Percentiles rank a stretch among this genome's conserved stretches.
Evolutionary conservation across 768 basidiomycete genomes (phyloP).

Genomic region (Gymnopilus junonius): DNA sequence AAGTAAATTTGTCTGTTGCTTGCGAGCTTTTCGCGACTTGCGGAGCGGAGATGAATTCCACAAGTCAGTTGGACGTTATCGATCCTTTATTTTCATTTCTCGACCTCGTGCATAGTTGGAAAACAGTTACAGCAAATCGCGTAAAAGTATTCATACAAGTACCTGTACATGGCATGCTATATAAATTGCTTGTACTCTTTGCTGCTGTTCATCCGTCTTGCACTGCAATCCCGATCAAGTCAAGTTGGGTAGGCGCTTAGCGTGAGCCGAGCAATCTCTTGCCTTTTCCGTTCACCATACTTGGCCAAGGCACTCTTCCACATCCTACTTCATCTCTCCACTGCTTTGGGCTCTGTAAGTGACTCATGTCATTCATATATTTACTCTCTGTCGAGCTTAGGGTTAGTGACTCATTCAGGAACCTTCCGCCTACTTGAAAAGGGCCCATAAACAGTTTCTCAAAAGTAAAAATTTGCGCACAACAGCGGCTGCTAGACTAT

Average conservation of each 20-base stretch:
- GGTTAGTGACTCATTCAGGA: not conserved
- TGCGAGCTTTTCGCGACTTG: conserved; percentile 12
- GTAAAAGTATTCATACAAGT: not conserved
- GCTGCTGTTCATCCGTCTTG: not conserved
- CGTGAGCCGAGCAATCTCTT: not conserved
- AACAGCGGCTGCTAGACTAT: no score
- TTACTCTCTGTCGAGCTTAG: not conserved
- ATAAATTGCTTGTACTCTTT: no score
- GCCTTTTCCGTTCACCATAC: not conserved
- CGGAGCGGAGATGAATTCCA: not conserved
- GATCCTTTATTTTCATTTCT: not conserved
- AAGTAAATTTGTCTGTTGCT: not conserved
- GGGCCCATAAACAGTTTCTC: no score
- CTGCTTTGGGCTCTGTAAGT: not conserved
- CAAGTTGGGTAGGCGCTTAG: not conserved
- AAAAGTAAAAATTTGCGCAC: no score
- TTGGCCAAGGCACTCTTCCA: not conserved
- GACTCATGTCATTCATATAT: not conserved
- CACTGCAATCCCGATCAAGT: no score
- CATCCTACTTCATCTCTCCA: not conserved
- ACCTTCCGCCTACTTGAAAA: no score
- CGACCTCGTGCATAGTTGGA: not conserved
- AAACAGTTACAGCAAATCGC: not conserved
- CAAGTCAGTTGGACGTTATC: conserved; percentile 1
- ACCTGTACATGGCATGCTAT: not conserved